These are phyloP conservation scores for Lactarius vividus DNA, from an alignment of 768 basidiomycete genomes.

Conservation along the genomic window DNA sequence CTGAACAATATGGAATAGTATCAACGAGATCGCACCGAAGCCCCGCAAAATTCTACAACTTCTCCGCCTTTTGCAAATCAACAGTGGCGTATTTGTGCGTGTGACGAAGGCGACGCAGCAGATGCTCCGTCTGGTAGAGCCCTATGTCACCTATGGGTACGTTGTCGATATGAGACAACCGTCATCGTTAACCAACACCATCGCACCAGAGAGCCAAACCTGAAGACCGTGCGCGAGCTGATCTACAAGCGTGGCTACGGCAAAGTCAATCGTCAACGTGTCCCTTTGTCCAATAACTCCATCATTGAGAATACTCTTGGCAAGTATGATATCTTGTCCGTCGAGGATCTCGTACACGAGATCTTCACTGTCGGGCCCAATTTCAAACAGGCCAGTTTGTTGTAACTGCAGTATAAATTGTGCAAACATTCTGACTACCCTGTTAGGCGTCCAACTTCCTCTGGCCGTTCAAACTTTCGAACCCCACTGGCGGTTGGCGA, in stretches of 20 bases:
- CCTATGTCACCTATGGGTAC: slow-evolving; percentile 95
- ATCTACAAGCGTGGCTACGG: slow-evolving; percentile 99
- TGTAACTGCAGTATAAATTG: background rate
- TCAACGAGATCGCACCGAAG: slow-evolving; percentile 99
- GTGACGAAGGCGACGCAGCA: slow-evolving; percentile 94
- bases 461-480: slow-evolving; percentile 99
- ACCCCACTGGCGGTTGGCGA: slow-evolving; percentile 98
- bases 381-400: slow-evolving; percentile 86
- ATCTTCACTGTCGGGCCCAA: slow-evolving; percentile 93
- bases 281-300: slow-evolving; percentile 90
- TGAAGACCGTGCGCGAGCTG: slow-evolving; percentile 94
- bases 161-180: slow-evolving; percentile 31
- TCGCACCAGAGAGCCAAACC: slow-evolving; percentile 77
- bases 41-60: slow-evolving; percentile 99
- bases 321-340: slow-evolving; percentile 92
- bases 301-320: slow-evolving; percentile 90
- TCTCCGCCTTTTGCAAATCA: slow-evolving; percentile 98
- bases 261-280: slow-evolving; percentile 96
- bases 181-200: background rate
- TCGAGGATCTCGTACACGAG: slow-evolving; percentile 98
- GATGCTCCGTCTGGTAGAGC: slow-evolving; percentile 97
- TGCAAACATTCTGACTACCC: background rate
- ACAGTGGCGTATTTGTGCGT: slow-evolving; percentile 98
- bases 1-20: slow-evolving; percentile 51
- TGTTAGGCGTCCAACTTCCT: slow-evolving; percentile 83